Conservation (phyloP, 805 yeast genomes). For the Spathaspora hagerdaliae region DNA sequence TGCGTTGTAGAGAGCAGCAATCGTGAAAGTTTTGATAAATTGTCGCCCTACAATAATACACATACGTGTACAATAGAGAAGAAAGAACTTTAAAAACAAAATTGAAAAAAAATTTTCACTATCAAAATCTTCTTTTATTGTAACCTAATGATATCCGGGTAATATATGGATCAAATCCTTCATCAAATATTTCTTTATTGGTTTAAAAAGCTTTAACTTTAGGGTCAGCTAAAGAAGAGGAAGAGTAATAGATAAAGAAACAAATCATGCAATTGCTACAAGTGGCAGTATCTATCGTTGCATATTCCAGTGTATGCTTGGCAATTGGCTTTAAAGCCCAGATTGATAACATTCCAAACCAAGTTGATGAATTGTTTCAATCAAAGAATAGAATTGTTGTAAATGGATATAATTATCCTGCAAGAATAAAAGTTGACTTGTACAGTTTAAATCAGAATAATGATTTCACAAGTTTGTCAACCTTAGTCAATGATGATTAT, state of each 20-base stretch:
- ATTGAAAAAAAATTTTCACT: neutral
- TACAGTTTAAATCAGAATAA: conserved; percentile 4
- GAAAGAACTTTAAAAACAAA: conserved; percentile 4
- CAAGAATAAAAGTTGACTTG: conserved; percentile 25
- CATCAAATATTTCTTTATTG: no score
- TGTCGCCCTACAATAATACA: conserved; percentile 49
- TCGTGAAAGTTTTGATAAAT: conserved; percentile 27
- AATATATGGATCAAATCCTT: no score
- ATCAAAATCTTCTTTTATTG: neutral
- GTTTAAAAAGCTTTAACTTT: no score
- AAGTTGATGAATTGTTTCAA: conserved; percentile 11
- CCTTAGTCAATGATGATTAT: conserved; percentile 22
- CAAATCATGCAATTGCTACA: neutral
- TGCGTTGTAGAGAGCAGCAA: conserved; percentile 49
- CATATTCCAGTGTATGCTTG: neutral
- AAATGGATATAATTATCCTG: conserved; percentile 33
- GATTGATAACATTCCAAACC: conserved; percentile 25
- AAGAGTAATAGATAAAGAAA: no score
- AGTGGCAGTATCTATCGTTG: neutral
- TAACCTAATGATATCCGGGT: no score
- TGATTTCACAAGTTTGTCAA: conserved; percentile 2
- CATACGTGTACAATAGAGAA: conserved; percentile 43
- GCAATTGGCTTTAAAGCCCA: conserved; percentile 20
- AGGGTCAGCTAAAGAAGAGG: no score
- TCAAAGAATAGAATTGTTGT: conserved; percentile 14